A percentile compares a stretch with the other conserved stretches of the same genome.
These are phyloP conservation scores for Sabuloglossum arenarium DNA, from an alignment of 495 filamentous ascomycete genomes.

Conservation along the genomic window DNA sequence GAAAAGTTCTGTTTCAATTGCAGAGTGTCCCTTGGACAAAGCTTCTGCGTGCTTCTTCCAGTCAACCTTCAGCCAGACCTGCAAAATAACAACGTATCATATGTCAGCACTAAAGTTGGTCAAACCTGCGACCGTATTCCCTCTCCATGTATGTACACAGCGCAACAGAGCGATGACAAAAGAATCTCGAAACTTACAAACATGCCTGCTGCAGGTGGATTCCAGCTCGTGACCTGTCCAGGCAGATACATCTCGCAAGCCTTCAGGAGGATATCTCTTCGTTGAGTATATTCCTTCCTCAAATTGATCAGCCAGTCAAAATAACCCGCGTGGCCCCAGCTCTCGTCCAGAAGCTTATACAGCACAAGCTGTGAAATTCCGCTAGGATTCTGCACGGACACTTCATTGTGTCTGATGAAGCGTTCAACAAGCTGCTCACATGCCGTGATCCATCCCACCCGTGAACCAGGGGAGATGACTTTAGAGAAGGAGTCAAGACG, in stretches of 20 bases:
- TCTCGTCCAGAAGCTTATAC: constrained; percentile 78
- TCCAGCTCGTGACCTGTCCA: constrained; percentile 61
- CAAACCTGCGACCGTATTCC: too few species aligned
- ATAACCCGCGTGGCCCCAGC: constrained; percentile 87
- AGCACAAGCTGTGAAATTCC: constrained; percentile 67
- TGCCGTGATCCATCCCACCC: constrained; percentile 44
- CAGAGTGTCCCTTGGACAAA: constrained; percentile 32
- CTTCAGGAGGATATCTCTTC: constrained; percentile 54
- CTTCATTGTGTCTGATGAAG: constrained; percentile 57
- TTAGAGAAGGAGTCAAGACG: constrained; percentile 53
- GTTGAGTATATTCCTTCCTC: constrained; percentile 59
- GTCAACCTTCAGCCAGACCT: constrained; percentile 74
- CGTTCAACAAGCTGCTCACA: constrained; percentile 66
- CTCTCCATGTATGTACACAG: too few species aligned
- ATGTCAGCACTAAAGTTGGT: background rate
- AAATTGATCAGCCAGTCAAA: constrained; percentile 76
- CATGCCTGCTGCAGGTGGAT: constrained; percentile 77
- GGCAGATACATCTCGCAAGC: constrained; percentile 73
- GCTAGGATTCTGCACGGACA: constrained; percentile 59
- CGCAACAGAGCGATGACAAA: too few species aligned
- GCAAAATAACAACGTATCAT: background rate
- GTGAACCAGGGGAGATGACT: constrained; percentile 37
- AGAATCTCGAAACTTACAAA: constrained; percentile 41
- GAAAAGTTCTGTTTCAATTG: constrained; percentile 78
- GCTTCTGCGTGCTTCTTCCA: constrained; percentile 48